A percentile compares a stretch with the other conserved stretches of the same genome.
Evolutionary conservation across 2,329 filamentous ascomycete species (phyloP).

Genomic region (Pseudocercospora pini-densiflorae): DNA sequence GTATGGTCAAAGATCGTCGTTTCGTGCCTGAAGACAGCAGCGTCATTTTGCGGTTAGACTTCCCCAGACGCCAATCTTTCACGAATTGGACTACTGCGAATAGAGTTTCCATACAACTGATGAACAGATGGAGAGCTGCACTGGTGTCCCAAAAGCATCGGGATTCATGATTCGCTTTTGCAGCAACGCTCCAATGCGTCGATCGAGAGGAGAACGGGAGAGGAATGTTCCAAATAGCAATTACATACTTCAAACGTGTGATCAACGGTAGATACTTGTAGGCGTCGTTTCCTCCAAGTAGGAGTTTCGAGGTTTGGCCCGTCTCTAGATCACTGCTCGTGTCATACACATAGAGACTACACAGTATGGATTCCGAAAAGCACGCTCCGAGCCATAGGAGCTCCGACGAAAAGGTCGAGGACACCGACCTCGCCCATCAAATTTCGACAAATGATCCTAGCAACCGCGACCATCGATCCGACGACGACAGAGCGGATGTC

Average conservation of each 20-base stretch:
- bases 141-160: neutral
- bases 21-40: neutral
- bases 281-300: neutral
- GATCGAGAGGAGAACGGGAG: neutral
- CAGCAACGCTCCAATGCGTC: neutral
- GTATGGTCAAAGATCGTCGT: neutral
- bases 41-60: neutral
- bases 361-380: neutral
- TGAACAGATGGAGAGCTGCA: neutral
- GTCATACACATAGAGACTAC: neutral
- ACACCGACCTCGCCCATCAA: neutral
- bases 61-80: neutral
- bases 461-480: slow-evolving; percentile 23
- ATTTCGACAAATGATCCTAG: neutral
- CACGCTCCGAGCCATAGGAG: neutral
- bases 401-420: slow-evolving; percentile 4
- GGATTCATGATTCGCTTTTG: neutral
- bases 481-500: slow-evolving; percentile 29
- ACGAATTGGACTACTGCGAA: neutral
- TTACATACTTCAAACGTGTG: neutral
- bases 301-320: neutral
- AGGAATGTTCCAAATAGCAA: neutral
- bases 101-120: neutral
- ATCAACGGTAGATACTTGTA: neutral
- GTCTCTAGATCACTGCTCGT: neutral